phyloP scores from a whole-genome alignment of 495 filamentous ascomycete species.

The Penicillium malachiteum region DNA sequence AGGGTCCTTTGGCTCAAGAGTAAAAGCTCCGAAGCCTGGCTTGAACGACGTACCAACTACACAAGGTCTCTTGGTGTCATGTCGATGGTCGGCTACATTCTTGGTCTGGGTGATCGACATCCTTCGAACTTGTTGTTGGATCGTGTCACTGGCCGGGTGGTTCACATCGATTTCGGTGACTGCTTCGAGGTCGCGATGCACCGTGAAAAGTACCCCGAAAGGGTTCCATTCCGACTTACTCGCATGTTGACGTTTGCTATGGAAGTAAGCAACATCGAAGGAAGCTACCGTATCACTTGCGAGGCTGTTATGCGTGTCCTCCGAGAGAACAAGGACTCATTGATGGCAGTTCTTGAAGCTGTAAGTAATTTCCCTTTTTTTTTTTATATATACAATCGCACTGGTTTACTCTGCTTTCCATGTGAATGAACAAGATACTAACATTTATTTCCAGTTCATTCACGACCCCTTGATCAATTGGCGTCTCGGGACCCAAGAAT shows the following conservation, averaged over 20 bases:
- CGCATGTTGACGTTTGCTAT: constrained; percentile 99
- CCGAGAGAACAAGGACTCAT: constrained; percentile 92
- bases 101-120: constrained; percentile 93
- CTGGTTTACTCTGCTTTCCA: too few species aligned
- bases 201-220: constrained; percentile 96
- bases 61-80: constrained; percentile 96
- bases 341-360: constrained; percentile 98
- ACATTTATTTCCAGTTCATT: constrained; percentile 66
- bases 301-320: constrained; percentile 98
- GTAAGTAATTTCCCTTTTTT: constrained; percentile 55
- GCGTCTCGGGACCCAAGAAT: constrained; percentile 85
- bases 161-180: constrained; percentile 98
- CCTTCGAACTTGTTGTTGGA: constrained; percentile 97
- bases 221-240: constrained; percentile 95
- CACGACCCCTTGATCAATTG: constrained; percentile 97
- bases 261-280: constrained; percentile 99
- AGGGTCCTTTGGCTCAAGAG: constrained; percentile 98
- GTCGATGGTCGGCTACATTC: constrained; percentile 99
- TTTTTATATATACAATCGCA: too few species aligned
- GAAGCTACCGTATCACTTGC: constrained; percentile 94
- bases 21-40: constrained; percentile 96
- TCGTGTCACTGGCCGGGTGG: constrained; percentile 88
- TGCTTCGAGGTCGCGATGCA: constrained; percentile 99
- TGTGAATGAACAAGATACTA: background rate
- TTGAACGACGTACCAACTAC: constrained; percentile 95